A percentile compares a stretch with the other conserved stretches of the same genome.
Evolutionary conservation across 1,284 basidiomycete species (phyloP).

Genomic region (Ustilago crameri): DNA sequence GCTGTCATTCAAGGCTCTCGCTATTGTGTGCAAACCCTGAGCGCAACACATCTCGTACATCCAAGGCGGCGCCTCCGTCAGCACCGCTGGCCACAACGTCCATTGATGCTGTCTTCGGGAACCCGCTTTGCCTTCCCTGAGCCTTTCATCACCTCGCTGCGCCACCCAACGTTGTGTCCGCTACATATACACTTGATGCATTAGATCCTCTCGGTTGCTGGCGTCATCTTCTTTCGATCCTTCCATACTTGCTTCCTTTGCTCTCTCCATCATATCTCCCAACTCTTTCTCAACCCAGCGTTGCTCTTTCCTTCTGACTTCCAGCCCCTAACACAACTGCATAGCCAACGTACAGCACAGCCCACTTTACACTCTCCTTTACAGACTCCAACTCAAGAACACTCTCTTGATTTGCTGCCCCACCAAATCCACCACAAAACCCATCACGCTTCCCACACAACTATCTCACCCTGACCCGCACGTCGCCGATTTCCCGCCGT

Average conservation of each 20-base stretch:
- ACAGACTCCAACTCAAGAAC: slow-evolving; percentile 28
- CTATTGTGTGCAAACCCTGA: too few relatives aligned
- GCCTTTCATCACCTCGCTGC: too few relatives aligned
- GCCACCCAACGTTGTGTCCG: neutral
- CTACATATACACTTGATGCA: slow-evolving; percentile 31
- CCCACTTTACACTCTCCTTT: slow-evolving; percentile 23
- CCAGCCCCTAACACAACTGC: neutral
- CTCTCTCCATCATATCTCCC: slow-evolving; percentile 22
- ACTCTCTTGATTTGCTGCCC: slow-evolving; percentile 10
- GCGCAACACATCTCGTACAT: too few relatives aligned
- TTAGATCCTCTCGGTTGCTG: neutral
- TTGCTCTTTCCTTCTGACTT: slow-evolving; percentile 1
- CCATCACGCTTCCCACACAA: neutral
- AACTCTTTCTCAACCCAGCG: slow-evolving; percentile 1
- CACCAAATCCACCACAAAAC: slow-evolving; percentile 7
- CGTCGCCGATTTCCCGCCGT: neutral
- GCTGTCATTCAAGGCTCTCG: too few relatives aligned
- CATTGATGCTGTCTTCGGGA: too few relatives aligned
- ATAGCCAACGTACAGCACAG: slow-evolving; percentile 7
- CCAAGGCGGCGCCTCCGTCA: too few relatives aligned
- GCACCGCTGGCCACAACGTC: too few relatives aligned
- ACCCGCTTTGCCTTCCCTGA: slow-evolving; percentile 1
- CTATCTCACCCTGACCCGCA: slow-evolving; percentile 3
- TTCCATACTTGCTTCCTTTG: slow-evolving; percentile 20
- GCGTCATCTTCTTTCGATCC: slow-evolving; percentile 8